Conservation (phyloP, 78 protist genomes). For the Dictyostelium citrinum region DNA sequence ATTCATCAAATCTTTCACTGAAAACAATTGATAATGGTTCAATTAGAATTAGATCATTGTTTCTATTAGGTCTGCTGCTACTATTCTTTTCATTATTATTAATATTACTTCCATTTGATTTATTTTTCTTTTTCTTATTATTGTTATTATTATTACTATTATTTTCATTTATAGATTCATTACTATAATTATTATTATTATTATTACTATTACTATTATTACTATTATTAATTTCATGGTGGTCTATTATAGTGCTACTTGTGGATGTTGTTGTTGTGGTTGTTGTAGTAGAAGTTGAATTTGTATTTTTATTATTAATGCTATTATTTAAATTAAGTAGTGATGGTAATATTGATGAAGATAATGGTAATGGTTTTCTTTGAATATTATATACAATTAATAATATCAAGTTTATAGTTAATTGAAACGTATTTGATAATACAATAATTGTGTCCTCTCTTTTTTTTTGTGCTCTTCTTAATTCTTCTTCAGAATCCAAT, state of each 20-base stretch:
- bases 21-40: conserved; percentile 8
- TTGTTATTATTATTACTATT: background rate
- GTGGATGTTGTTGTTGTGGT: background rate
- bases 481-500: background rate
- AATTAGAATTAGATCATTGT: background rate
- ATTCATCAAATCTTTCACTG: conserved; percentile 4
- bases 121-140: background rate
- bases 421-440: background rate
- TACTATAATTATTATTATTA: background rate
- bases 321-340: background rate
- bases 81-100: background rate
- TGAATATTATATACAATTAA: background rate
- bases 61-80: background rate
- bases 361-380: background rate
- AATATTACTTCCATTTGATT: background rate
- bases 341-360: background rate
- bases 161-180: background rate
- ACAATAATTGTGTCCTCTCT: background rate
- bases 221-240: background rate
- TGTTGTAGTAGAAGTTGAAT: background rate
- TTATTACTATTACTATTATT: background rate
- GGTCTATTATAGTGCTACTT: too few relatives aligned
- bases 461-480: background rate
- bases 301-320: background rate
- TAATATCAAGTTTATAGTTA: background rate